Evolutionary conservation across 352 stramenopile species (phyloP).

Genomic region (Pythium chondricola): DNA sequence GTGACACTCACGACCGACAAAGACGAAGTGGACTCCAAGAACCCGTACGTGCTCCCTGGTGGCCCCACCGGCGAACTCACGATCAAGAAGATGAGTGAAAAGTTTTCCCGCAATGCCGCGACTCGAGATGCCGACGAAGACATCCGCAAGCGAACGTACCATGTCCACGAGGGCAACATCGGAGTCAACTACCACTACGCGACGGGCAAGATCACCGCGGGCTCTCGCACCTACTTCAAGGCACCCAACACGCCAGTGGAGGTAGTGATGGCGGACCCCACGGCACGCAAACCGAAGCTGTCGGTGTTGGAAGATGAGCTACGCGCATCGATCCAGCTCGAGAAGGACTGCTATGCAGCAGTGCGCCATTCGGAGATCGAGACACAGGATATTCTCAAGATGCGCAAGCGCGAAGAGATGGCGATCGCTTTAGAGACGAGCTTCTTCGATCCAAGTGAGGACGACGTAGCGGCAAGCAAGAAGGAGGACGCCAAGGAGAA

Average conservation of each 20-base stretch:
- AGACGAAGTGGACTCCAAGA: constrained; percentile 71
- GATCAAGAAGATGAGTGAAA: constrained; percentile 93
- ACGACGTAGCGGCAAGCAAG: constrained; percentile 51
- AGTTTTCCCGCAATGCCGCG: constrained; percentile 67
- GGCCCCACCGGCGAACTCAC: constrained; percentile 64
- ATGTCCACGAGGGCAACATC: constrained; percentile 87
- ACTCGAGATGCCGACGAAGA: constrained; percentile 58
- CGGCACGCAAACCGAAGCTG: constrained; percentile 51
- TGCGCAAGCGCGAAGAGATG: constrained; percentile 85
- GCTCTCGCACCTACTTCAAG: constrained; percentile 77
- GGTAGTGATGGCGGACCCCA: constrained; percentile 68
- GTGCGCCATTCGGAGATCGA: constrained; percentile 86
- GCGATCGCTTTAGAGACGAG: constrained; percentile 77
- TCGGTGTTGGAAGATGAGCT: constrained; percentile 75
- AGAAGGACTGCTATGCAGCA: constrained; percentile 90
- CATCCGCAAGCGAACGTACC: constrained; percentile 87
- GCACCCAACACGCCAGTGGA: constrained; percentile 57
- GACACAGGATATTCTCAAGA: constrained; percentile 88
- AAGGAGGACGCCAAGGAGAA: constrained; percentile 64
- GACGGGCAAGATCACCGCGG: constrained; percentile 88
- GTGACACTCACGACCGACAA: constrained; percentile 75
- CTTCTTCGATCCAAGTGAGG: constrained; percentile 76
- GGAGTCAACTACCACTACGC: constrained; percentile 89
- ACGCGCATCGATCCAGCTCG: constrained; percentile 57
- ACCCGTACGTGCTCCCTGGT: constrained; percentile 70